Conservation (phyloP, 257 asterid species). For the Eustoma russellianum region DNA sequence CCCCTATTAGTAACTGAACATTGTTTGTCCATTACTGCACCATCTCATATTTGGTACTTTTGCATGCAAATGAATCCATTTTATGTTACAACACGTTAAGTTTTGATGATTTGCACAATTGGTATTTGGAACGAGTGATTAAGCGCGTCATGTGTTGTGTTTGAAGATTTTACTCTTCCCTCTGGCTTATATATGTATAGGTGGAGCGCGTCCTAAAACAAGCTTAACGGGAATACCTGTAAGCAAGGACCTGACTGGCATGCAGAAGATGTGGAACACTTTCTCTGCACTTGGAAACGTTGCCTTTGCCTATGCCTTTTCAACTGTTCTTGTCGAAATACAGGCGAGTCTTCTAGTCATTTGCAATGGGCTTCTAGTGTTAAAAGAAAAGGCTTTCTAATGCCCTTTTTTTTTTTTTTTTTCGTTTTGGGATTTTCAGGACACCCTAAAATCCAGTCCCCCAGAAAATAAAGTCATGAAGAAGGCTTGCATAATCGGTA, state of each 20-base stretch:
- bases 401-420: background rate
- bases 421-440: conserved; percentile 22
- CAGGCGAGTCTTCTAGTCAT: conserved; percentile 25
- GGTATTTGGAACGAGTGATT: too few species aligned
- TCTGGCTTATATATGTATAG: conserved; percentile 1
- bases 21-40: too few species aligned
- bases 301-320: conserved; percentile 63
- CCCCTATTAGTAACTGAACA: too few species aligned
- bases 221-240: conserved; percentile 42
- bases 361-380: background rate
- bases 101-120: background rate
- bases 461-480: conserved; percentile 54
- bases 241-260: conserved; percentile 21
- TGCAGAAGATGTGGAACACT: conserved; percentile 56
- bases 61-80: background rate
- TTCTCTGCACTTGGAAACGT: conserved; percentile 61
- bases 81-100: too few species aligned
- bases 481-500: conserved; percentile 30
- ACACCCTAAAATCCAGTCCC: conserved; percentile 40
- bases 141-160: background rate
- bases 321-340: conserved; percentile 51
- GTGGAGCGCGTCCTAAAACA: conserved; percentile 22
- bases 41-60: too few species aligned
- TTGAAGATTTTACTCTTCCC: background rate
- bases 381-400: background rate